Conservation (phyloP, 2,329 filamentous ascomycete genomes). For the Zopfia rhizophila region DNA sequence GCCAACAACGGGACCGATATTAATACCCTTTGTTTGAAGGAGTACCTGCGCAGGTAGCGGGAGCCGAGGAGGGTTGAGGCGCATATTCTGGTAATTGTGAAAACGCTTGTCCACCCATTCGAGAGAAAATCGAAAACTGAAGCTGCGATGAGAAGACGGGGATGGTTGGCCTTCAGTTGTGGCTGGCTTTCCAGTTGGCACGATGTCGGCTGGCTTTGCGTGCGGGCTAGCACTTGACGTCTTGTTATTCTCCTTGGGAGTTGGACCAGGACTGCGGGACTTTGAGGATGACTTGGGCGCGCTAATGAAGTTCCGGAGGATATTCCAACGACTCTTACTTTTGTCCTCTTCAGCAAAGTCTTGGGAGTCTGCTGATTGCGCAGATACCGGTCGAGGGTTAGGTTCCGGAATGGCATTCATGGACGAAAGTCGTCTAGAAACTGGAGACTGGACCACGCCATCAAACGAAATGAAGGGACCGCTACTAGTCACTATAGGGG, state of each 20-base stretch:
- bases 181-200: slow-evolving; percentile 11
- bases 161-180: slow-evolving; percentile 41
- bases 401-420: slow-evolving; percentile 33
- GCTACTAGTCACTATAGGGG: slow-evolving; percentile 62
- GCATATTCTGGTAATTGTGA: slow-evolving; percentile 68
- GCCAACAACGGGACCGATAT: slow-evolving; percentile 35
- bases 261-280: slow-evolving; percentile 47
- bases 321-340: slow-evolving; percentile 69
- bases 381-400: slow-evolving; percentile 40
- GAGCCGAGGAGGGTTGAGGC: slow-evolving; percentile 73
- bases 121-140: slow-evolving; percentile 79
- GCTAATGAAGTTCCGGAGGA: slow-evolving; percentile 72
- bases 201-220: slow-evolving; percentile 3
- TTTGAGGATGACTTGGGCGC: slow-evolving; percentile 56
- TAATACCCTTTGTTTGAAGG: slow-evolving; percentile 58
- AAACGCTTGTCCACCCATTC: slow-evolving; percentile 71
- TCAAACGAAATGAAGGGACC: slow-evolving; percentile 72
- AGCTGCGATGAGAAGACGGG: slow-evolving; percentile 66
- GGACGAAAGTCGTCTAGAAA: slow-evolving; percentile 45
- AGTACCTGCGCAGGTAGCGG: slow-evolving; percentile 75
- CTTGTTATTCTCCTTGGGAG: slow-evolving; percentile 29
- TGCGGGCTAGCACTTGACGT: slow-evolving; percentile 18
- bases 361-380: slow-evolving; percentile 40
- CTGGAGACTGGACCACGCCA: slow-evolving; percentile 60
- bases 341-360: slow-evolving; percentile 47